These are phyloP conservation scores for Lasiodiplodia hormozganensis DNA, from an alignment of 2,329 filamentous ascomycete genomes.

Conservation along the genomic window DNA sequence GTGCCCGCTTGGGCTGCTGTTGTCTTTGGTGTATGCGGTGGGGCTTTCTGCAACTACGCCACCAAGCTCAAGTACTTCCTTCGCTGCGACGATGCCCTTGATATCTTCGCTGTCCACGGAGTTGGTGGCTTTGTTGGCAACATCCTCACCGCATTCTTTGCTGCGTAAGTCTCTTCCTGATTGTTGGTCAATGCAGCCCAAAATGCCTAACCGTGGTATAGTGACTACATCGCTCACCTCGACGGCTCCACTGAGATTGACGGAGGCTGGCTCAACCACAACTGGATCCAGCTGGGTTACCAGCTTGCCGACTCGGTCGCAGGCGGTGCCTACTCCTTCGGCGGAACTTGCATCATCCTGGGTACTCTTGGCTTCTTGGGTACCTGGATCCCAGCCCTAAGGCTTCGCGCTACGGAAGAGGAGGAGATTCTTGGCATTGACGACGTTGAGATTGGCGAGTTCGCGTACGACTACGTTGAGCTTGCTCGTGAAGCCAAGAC, in stretches of 20 bases:
- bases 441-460: conserved; percentile 90
- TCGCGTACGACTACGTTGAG: conserved; percentile 93
- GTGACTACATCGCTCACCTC: conserved; percentile 80
- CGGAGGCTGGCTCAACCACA: conserved; percentile 82
- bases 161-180: conserved; percentile 61
- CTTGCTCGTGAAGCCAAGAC: conserved; percentile 71
- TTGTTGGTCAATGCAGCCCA: neutral
- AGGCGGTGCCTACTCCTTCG: conserved; percentile 80
- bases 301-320: conserved; percentile 82
- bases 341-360: conserved; percentile 77
- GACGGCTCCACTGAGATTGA: conserved; percentile 72
- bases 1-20: conserved; percentile 86
- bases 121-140: conserved; percentile 82
- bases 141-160: conserved; percentile 81
- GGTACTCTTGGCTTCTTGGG: conserved; percentile 66
- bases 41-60: conserved; percentile 82
- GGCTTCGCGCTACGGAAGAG: conserved; percentile 75
- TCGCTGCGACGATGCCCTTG: conserved; percentile 81
- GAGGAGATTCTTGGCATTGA: conserved; percentile 86
- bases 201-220: conserved; percentile 34
- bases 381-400: conserved; percentile 78
- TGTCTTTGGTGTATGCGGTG: conserved; percentile 78
- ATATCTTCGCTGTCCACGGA: conserved; percentile 86
- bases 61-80: conserved; percentile 90
- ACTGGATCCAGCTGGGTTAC: conserved; percentile 85